phyloP scores from a whole-genome alignment of 108 stramenopile species.

The Nannochloropsis oceanica region DNA sequence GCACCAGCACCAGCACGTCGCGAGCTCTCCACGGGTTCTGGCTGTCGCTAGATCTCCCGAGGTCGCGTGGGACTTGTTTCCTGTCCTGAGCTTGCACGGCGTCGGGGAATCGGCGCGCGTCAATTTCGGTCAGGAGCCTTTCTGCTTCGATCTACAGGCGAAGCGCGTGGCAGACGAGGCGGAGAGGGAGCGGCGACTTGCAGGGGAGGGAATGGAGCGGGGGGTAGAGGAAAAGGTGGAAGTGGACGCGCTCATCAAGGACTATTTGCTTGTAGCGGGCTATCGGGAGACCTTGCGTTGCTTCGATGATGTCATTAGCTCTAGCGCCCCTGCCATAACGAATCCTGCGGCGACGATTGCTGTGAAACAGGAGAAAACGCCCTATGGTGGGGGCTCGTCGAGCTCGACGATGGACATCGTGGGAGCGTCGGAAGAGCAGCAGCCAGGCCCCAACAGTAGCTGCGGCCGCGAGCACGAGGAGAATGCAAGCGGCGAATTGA shows the following conservation, averaged over 20 bases:
- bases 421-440: too few species aligned
- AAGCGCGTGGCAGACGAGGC: neutral
- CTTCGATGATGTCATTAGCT: neutral
- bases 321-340: too few species aligned
- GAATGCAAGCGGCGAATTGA: too few species aligned
- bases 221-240: neutral
- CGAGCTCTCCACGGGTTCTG: too few species aligned
- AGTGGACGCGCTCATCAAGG: neutral
- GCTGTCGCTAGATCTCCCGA: too few species aligned
- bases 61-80: neutral
- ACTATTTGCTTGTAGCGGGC: neutral
- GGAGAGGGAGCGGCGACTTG: neutral
- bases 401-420: too few species aligned
- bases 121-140: neutral
- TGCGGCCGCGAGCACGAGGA: too few species aligned
- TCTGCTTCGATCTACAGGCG: neutral
- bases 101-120: neutral
- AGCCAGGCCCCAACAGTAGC: too few species aligned
- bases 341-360: too few species aligned
- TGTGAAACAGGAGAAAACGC: too few species aligned
- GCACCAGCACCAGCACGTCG: too few species aligned
- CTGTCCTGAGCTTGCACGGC: neutral
- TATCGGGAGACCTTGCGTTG: neutral
- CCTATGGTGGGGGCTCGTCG: too few species aligned
- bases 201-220: neutral